A percentile compares a stretch with the other conserved stretches of the same genome.
Conservation (phyloP, 805 yeast species). For the Pichia membranifaciens region DNA sequence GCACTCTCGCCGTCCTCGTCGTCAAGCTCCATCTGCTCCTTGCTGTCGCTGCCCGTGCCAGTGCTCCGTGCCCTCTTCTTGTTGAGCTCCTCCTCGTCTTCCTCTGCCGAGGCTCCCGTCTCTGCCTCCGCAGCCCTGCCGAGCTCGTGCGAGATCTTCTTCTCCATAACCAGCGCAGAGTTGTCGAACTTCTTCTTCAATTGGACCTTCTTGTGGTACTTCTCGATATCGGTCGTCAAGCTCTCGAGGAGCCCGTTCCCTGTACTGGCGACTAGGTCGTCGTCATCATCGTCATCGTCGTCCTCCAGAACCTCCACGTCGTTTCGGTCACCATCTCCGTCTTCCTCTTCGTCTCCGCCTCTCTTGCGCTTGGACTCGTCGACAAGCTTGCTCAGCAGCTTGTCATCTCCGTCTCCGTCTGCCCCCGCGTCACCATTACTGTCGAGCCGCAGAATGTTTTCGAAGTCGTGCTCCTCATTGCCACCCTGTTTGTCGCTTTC, state of each 20-base stretch:
- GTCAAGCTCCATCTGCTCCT: neutral
- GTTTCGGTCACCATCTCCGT: neutral
- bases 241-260: conserved; percentile 18
- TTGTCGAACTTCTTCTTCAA: conserved; percentile 14
- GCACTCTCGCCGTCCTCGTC: neutral
- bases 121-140: neutral
- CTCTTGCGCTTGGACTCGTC: neutral
- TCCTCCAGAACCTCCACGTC: conserved; percentile 3
- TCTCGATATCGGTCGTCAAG: conserved; percentile 26
- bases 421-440: neutral
- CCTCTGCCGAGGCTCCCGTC: too few species aligned
- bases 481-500: neutral
- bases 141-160: conserved; percentile 3
- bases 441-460: conserved; percentile 2
- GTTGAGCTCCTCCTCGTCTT: neutral
- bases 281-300: conserved; percentile 3
- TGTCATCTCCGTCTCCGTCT: neutral
- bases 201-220: conserved; percentile 28
- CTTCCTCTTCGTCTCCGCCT: neutral
- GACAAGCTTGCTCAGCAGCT: neutral
- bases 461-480: conserved; percentile 1
- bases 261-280: neutral
- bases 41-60: too few species aligned
- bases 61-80: neutral
- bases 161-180: conserved; percentile 5